phyloP scores from a whole-genome alignment of 2,329 filamentous ascomycete species.

The Pseudopyrenochaeta lycopersici region DNA sequence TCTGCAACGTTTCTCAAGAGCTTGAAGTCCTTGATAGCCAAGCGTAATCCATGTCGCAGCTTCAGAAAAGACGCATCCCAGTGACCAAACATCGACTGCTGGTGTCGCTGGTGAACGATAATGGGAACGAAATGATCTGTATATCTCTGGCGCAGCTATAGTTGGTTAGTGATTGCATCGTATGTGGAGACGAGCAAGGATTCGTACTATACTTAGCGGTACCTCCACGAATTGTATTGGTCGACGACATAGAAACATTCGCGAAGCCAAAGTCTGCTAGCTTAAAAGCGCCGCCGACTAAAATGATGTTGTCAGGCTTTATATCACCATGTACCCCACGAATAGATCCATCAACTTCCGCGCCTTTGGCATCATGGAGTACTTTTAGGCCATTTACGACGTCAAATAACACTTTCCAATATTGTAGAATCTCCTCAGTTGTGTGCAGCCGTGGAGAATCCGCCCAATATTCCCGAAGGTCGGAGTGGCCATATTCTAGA shows the following conservation, averaged over 20 bases:
- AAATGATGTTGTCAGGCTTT: constrained; percentile 55
- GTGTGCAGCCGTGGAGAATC: background rate
- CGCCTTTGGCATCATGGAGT: constrained; percentile 15
- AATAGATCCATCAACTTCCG: constrained; percentile 26
- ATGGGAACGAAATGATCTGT: too few relatives aligned
- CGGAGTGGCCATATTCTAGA: constrained; percentile 43
- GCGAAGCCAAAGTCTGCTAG: constrained; percentile 50
- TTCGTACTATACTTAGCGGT: background rate
- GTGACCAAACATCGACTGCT: background rate
- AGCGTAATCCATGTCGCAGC: background rate
- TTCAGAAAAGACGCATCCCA: background rate
- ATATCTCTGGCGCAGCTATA: background rate
- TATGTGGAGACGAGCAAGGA: too few relatives aligned
- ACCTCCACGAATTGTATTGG: constrained; percentile 26
- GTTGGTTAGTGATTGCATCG: background rate
- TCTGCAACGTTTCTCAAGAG: background rate
- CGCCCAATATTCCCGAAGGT: constrained; percentile 42
- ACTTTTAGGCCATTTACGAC: background rate
- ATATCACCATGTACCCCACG: constrained; percentile 54
- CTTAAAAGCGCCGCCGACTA: constrained; percentile 44
- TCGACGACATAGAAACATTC: too few relatives aligned
- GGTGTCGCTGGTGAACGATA: too few relatives aligned
- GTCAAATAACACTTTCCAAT: background rate
- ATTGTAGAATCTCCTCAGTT: background rate
- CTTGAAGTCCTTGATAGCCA: background rate